Evolutionary conservation across 2,329 filamentous ascomycete species (phyloP).

Genomic region (Cytospora schulzeri): DNA sequence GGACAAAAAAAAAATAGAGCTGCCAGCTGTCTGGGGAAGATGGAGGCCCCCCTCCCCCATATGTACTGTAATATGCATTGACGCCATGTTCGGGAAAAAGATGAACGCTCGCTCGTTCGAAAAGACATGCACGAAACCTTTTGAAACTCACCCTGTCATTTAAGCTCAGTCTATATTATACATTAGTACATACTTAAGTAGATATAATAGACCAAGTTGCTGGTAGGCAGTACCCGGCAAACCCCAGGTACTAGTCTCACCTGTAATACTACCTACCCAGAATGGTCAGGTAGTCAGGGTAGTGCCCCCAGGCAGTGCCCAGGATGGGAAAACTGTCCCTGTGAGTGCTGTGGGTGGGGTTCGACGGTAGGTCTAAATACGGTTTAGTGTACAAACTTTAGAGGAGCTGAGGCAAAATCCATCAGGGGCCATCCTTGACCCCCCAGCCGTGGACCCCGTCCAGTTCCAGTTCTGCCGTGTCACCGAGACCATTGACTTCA

Average conservation of each 20-base stretch:
- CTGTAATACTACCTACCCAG: too few relatives aligned
- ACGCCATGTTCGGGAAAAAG: background rate
- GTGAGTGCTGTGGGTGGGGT: too few relatives aligned
- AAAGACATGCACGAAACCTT: background rate
- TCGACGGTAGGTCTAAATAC: too few relatives aligned
- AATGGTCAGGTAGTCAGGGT: too few relatives aligned
- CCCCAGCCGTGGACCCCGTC: too few relatives aligned
- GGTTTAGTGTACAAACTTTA: background rate
- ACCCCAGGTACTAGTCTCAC: too few relatives aligned
- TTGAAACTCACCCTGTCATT: background rate
- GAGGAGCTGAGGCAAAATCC: background rate
- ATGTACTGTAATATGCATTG: background rate
- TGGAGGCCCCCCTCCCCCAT: background rate
- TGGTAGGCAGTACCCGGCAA: too few relatives aligned
- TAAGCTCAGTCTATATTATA: background rate
- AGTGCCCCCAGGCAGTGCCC: too few relatives aligned
- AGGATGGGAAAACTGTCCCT: too few relatives aligned
- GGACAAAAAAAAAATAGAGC: background rate
- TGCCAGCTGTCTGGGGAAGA: constrained; percentile 2
- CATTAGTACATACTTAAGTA: too few relatives aligned
- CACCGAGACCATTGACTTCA: background rate
- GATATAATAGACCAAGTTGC: too few relatives aligned
- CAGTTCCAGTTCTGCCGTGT: background rate
- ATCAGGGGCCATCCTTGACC: background rate
- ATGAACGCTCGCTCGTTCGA: background rate